Percentiles rank a stretch among this genome's conserved stretches.
Conservation (phyloP, 2,329 filamentous ascomycete genomes). For the Fusarium hostae region DNA sequence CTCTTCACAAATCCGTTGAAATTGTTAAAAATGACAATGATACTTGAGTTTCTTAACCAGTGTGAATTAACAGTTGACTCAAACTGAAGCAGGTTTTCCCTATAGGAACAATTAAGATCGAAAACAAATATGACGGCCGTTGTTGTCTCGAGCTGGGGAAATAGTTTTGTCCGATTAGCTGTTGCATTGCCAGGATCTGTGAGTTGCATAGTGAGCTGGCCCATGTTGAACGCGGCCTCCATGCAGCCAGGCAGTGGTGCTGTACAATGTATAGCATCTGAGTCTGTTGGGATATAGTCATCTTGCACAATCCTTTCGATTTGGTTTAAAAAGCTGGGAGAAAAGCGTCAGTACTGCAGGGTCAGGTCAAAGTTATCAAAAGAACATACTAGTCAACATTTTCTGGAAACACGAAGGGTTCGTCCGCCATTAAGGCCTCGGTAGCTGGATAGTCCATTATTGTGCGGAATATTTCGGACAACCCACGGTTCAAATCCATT, state of each 20-base stretch:
- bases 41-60: neutral
- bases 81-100: neutral
- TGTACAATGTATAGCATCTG: neutral
- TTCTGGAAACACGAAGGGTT: fast-evolving
- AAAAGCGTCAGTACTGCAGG: neutral
- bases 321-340: neutral
- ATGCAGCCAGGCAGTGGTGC: neutral
- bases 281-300: fast-evolving
- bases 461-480: fast-evolving
- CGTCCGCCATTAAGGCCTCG: neutral
- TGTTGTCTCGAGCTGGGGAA: neutral
- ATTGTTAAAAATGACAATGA: neutral
- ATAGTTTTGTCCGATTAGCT: neutral
- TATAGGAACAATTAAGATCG: fast-evolving
- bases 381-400: neutral
- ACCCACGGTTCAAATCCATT: neutral
- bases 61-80: neutral
- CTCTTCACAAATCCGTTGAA: fast-evolving
- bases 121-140: neutral
- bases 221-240: neutral
- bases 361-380: neutral
- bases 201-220: neutral
- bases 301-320: neutral
- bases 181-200: neutral
- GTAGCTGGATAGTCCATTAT: neutral